Percentiles rank a stretch among this genome's conserved stretches.
These are phyloP conservation scores for Coffea eugenioides DNA, from an alignment of 257 asterid genomes.

Conservation along the genomic window DNA sequence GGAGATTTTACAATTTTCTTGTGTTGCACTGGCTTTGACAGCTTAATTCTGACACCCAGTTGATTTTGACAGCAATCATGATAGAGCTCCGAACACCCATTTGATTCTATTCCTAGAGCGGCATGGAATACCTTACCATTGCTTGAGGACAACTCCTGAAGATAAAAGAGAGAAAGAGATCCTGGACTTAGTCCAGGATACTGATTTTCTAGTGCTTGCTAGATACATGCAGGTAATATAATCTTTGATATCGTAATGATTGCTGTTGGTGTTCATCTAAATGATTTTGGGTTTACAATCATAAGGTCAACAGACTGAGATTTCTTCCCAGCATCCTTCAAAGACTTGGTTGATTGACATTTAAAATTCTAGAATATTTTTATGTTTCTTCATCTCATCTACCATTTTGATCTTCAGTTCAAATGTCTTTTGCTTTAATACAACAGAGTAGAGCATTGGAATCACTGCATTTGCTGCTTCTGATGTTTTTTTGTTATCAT, in stretches of 20 bases:
- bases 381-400: conserved; percentile 7
- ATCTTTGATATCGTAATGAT: not conserved
- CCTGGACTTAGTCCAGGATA: conserved; percentile 69
- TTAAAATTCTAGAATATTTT: not conserved
- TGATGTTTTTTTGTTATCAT: not conserved
- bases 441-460: not conserved
- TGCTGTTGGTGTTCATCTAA: not conserved
- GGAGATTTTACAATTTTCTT: conserved; percentile 7
- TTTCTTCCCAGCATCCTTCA: not conserved
- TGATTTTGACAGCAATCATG: conserved; percentile 65
- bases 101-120: conserved; percentile 84
- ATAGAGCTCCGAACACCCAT: conserved; percentile 81
- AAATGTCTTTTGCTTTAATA: not conserved
- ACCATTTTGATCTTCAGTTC: not conserved
- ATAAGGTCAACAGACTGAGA: not conserved
- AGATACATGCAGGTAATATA: conserved; percentile 93
- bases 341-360: not conserved
- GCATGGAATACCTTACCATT: conserved; percentile 85
- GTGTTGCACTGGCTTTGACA: conserved; percentile 15
- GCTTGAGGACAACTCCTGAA: conserved; percentile 37
- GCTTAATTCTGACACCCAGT: conserved; percentile 13
- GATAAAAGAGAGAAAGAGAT: conserved; percentile 64
- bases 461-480: not conserved
- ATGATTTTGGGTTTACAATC: not conserved
- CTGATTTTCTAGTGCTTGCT: conserved; percentile 90